These are phyloP conservation scores for Ophiocordyceps camponoti-floridani DNA, from an alignment of 2,329 filamentous ascomycete species.

Conservation along the genomic window DNA sequence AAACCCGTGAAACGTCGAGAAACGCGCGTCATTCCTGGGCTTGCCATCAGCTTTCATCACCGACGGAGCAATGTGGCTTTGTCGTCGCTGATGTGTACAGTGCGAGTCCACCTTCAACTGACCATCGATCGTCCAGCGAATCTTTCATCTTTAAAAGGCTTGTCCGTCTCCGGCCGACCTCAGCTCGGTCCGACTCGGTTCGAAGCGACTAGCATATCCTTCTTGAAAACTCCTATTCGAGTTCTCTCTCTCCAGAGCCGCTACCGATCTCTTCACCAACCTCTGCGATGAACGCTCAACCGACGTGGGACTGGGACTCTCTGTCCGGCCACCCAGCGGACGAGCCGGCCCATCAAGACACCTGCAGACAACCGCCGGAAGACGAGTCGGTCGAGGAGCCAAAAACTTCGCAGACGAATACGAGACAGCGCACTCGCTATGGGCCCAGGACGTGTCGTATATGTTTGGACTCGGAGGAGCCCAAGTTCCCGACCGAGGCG, in stretches of 20 bases:
- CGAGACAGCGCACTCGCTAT: constrained; percentile 28
- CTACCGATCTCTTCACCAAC: no score
- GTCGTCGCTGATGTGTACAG: constrained; percentile 8
- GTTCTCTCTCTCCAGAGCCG: background rate
- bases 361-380: background rate
- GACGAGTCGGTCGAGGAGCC: background rate
- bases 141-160: background rate
- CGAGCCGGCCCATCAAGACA: background rate
- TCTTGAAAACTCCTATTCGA: background rate
- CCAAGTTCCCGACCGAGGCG: constrained; percentile 22
- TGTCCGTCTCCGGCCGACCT: background rate
- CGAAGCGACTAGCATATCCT: background rate
- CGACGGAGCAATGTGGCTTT: constrained; percentile 12
- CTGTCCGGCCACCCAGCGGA: constrained; percentile 1
- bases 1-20: background rate
- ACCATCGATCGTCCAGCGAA: background rate
- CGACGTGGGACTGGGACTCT: constrained; percentile 9
- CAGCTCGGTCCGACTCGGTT: background rate
- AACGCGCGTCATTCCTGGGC: background rate
- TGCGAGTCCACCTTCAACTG: background rate
- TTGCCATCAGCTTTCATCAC: background rate
- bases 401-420: constrained; percentile 2
- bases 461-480: constrained; percentile 53
- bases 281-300: constrained; percentile 9
- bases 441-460: constrained; percentile 70